These are phyloP conservation scores for Jaapia argillacea DNA, from an alignment of 768 basidiomycete genomes.

Conservation along the genomic window DNA sequence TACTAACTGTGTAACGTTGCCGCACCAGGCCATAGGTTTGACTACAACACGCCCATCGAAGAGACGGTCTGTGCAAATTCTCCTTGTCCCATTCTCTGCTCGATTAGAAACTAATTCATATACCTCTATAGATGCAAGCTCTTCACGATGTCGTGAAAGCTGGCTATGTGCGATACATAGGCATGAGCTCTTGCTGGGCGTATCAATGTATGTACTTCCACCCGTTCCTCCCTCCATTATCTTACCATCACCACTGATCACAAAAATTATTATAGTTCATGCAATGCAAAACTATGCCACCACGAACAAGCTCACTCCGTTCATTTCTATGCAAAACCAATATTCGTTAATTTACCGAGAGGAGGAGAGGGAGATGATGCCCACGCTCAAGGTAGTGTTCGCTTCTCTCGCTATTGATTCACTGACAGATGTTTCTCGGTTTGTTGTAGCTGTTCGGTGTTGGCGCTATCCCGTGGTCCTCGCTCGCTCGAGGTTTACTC, in stretches of 20 bases:
- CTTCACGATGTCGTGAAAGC: slow-evolving; percentile 35
- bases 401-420: not conserved
- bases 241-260: not conserved
- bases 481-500: slow-evolving; percentile 15
- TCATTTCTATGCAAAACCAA: slow-evolving; percentile 60
- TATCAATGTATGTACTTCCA: slow-evolving; percentile 19
- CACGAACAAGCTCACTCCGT: slow-evolving; percentile 31
- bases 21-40: slow-evolving; percentile 15
- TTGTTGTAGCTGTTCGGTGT: slow-evolving; percentile 20
- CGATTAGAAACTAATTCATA: not conserved
- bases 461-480: slow-evolving; percentile 24
- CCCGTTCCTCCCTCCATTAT: not conserved
- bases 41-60: slow-evolving; percentile 28
- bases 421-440: not conserved
- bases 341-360: slow-evolving; percentile 48
- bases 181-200: slow-evolving; percentile 26
- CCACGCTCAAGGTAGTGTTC: slow-evolving; percentile 24
- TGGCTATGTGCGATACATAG: slow-evolving; percentile 32
- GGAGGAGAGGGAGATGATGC: slow-evolving; percentile 51
- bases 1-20: not conserved
- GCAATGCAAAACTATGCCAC: slow-evolving; percentile 31
- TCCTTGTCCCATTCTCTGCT: not conserved
- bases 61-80: slow-evolving; percentile 16
- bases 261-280: slow-evolving; percentile 13
- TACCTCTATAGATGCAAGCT: slow-evolving; percentile 25